Evolutionary conservation across 2,329 filamentous ascomycete genomes (phyloP).

Genomic region (Ophiosphaerella narmari): DNA sequence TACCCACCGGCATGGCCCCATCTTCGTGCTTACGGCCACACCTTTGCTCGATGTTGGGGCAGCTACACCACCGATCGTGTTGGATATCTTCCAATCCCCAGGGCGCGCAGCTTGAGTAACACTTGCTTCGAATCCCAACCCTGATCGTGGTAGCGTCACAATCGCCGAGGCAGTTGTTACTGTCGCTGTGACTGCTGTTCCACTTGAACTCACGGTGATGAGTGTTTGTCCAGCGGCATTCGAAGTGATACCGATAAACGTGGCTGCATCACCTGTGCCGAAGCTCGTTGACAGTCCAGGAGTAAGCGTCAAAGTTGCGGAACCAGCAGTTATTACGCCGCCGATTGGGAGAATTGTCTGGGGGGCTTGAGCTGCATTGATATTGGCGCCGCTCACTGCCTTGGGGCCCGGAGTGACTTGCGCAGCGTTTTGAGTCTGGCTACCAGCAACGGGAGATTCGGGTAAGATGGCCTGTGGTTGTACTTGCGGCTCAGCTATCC

Average conservation of each 20-base stretch:
- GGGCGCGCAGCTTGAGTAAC: slow-evolving; percentile 16
- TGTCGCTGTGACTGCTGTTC: slow-evolving; percentile 31
- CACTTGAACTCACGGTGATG: slow-evolving; percentile 33
- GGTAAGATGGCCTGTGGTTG: slow-evolving; percentile 9
- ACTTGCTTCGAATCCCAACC: slow-evolving; percentile 27
- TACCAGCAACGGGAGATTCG: neutral
- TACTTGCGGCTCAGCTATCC: slow-evolving; percentile 12
- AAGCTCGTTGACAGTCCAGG: slow-evolving; percentile 34
- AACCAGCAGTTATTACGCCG: slow-evolving; percentile 20
- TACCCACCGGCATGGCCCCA: neutral
- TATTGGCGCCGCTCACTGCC: slow-evolving; percentile 1
- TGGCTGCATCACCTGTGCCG: slow-evolving; percentile 21
- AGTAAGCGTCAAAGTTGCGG: slow-evolving; percentile 27
- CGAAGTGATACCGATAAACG: slow-evolving; percentile 30
- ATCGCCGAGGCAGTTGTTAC: slow-evolving; percentile 24
- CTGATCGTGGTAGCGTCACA: slow-evolving; percentile 22
- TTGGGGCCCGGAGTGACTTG: neutral
- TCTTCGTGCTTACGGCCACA: slow-evolving; percentile 1
- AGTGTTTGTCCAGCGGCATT: slow-evolving; percentile 29
- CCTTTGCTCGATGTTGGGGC: slow-evolving; percentile 14
- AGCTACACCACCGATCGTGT: slow-evolving; percentile 3
- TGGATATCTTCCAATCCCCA: neutral
- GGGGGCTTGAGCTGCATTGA: neutral
- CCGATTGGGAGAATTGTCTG: slow-evolving; percentile 7
- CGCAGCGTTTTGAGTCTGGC: neutral